Percentiles rank a stretch among this genome's conserved stretches.
These are phyloP conservation scores for Helianthus annuus DNA, from an alignment of 129 eudicot species.

Conservation along the genomic window HanXRQr2.0-SUNRISE NC_035446.2:81447831-81448330, in stretches of 20 bases:
- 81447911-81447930: slow-evolving; percentile 17
- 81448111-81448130: slow-evolving; percentile 13
- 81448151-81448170: slow-evolving; percentile 16
- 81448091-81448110: background rate
- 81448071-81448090: slow-evolving; percentile 7
- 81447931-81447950: slow-evolving; percentile 20
- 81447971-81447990: background rate
- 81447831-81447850: background rate
- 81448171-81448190: slow-evolving; percentile 15
- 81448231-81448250: slow-evolving; percentile 23
- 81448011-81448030: slow-evolving; percentile 26
- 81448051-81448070: slow-evolving; percentile 20
- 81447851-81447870: slow-evolving; percentile 12
- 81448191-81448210: slow-evolving; percentile 16
- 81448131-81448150: slow-evolving; percentile 22
- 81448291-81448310: slow-evolving; percentile 32
- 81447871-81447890: slow-evolving; percentile 15
- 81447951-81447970: slow-evolving; percentile 11
- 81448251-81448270: slow-evolving; percentile 21
- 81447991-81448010: slow-evolving; percentile 14
- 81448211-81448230: slow-evolving; percentile 1
- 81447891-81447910: slow-evolving; percentile 16
- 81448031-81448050: slow-evolving; percentile 22
- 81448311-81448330: slow-evolving; percentile 38
- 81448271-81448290: slow-evolving; percentile 24